Evolutionary conservation across 2,329 filamentous ascomycete genomes (phyloP), one percentile per base, ranked within the genome.

Genomic region (Trichoderma guizhouense): DNA sequence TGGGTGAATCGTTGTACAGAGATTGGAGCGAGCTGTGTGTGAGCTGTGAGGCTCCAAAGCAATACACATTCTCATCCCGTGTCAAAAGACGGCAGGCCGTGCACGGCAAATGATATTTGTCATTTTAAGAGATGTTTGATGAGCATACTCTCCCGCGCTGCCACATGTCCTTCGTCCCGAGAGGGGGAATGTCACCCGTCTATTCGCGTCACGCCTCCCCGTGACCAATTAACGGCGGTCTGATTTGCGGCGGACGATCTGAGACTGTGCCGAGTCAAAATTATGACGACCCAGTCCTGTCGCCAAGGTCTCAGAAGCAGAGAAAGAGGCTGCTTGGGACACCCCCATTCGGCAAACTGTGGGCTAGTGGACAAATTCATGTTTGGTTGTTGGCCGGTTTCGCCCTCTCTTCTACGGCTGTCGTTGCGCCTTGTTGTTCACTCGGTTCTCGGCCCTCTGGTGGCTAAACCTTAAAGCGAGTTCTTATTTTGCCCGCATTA

Each of bases 101-200:
- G 30, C 63, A 39, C 30, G 8, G 63, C n/a, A 14, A 39, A 39
- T 26, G 47, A 51, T 43, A 67, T 67, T 58, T 67, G 64, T 58
- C 64, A 58, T 43, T 66, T 67, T 53, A 57, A n/a, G 32, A 57
- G 24, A 43, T 51, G 26, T 43, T 28, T 26, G 43, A 51, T 51
- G 43, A 51, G 43, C 43, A 21, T 51, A 15, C 21, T 34, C n/a
- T 28, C 64, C 24, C 24, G 21, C 24, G 30, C 24, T 43, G 34
- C 64, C 64, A 67, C 34, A 67, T 58, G 34, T 67, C n/a, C 32
- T 67, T 67, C 15, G 18, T 36, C 47, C 47, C 30, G 47, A 67
- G n/a, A 57, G 11, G 15, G 64, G 64, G 47, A 67, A 57, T 67
- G 64, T 21, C 47, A 53, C 34, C 24, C 18, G 28, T 51, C 18